Evolutionary conservation across 495 filamentous ascomycete species (phyloP), one percentile per base, ranked within the genome.

Genomic region (Neohortaea acidophila): DNA sequence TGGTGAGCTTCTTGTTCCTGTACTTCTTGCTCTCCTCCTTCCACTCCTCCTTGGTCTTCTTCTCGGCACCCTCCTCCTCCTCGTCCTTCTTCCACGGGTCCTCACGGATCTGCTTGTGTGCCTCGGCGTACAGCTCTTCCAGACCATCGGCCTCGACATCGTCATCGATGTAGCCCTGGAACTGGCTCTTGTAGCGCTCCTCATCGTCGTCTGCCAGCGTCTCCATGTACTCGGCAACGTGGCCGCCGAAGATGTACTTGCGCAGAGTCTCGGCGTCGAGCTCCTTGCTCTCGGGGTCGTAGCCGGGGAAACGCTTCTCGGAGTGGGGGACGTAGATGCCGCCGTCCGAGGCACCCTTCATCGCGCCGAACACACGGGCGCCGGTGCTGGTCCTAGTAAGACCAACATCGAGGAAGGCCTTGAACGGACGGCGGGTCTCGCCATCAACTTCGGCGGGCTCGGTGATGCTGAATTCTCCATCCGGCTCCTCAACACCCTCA

Each of bases 201-300:
- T 99, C 89, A 62, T 99, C 89, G 62, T 99, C 89, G 61, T 99
- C 89, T 61, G 91, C 91, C 51, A 99, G 81, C 29, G 77, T 87
- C 79, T 99, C 89, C 89, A 99, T 99, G 73, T 96, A 99, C 75
- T 99, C 89, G 45, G 85, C 83, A 48, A 99, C 79, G 74, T 99
- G 89, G 36, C 89, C 86, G 59, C 75, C 91, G 59, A 84, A 81
- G 74, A 99, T 99, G 78, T 99, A 96, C 72, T 87, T 93, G 72
- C 86, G 81, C 57, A 99, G 79, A 45, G 73, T 79, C 61, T 99
- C 89, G 52, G 86, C 76, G 51, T 99, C 89, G 54, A 99, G 83
- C 72, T 94, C 77, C 73, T 99, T 84, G 53, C 66, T 62, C 70
- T 99, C 89, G 22, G 94, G 79, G 59, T 99, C 89, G 77, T 66